Percentiles rank a stretch among this genome's conserved stretches.
Conservation (phyloP, 192 early-diverging fungal genomes). For the Backusella tarrabulga region DNA sequence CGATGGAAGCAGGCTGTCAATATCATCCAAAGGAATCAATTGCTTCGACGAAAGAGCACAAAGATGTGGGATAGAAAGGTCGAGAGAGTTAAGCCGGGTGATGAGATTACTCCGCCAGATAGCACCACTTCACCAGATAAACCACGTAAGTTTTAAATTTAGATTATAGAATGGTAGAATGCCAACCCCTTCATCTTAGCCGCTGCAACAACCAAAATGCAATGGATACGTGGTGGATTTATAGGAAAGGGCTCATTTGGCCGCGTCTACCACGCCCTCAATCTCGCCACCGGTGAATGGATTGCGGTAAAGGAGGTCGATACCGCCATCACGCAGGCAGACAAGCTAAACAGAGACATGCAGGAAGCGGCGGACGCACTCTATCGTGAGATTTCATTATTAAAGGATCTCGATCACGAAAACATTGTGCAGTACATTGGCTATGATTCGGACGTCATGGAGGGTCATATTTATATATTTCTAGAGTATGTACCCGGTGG, state of each 20-base stretch:
- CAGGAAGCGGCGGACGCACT: slow-evolving; percentile 53
- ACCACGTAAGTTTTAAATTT: not conserved
- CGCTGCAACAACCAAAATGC: slow-evolving; percentile 35
- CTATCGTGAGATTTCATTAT: slow-evolving; percentile 68
- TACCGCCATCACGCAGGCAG: slow-evolving; percentile 47
- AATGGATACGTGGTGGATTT: slow-evolving; percentile 72
- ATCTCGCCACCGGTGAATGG: slow-evolving; percentile 67
- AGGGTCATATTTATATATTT: slow-evolving; percentile 77
- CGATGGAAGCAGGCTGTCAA: slow-evolving; percentile 18
- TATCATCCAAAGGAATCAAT: slow-evolving; percentile 16
- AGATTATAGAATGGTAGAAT: too few species aligned
- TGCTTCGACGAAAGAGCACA: slow-evolving; percentile 39
- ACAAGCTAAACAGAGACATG: slow-evolving; percentile 36
- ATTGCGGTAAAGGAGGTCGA: slow-evolving; percentile 84
- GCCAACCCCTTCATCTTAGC: not conserved
- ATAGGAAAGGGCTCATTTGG: slow-evolving; percentile 86
- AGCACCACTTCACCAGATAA: not conserved
- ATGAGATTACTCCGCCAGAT: not conserved
- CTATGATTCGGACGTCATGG: slow-evolving; percentile 27
- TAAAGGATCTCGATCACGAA: slow-evolving; percentile 75
- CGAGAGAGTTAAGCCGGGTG: slow-evolving; percentile 40
- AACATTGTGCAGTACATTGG: slow-evolving; percentile 94
- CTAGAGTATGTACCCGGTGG: slow-evolving; percentile 96
- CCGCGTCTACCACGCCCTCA: slow-evolving; percentile 72
- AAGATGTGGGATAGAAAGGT: slow-evolving; percentile 46